Conservation (phyloP, 1,284 basidiomycete genomes). For the Heterobasidion occidentale region DNA sequence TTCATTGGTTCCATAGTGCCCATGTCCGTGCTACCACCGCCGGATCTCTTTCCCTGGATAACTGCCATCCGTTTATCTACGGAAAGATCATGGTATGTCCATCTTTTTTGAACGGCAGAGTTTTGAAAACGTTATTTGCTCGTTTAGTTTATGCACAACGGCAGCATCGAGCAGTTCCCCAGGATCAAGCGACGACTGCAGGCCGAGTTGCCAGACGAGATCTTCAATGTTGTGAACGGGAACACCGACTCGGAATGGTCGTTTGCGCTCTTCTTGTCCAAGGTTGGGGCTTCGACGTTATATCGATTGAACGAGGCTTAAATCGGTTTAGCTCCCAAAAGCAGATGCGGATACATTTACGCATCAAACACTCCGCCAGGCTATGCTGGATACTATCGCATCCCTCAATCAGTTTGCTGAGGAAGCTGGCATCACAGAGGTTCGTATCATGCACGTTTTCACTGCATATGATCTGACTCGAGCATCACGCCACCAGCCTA, state of each 20-base stretch:
- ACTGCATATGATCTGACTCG: neutral
- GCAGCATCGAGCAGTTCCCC: constrained; percentile 76
- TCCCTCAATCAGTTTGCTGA: constrained; percentile 74
- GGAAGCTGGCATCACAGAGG: constrained; percentile 66
- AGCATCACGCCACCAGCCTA: constrained; percentile 46
- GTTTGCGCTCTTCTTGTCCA: constrained; percentile 85
- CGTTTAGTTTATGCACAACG: constrained; percentile 91
- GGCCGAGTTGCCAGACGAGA: constrained; percentile 65
- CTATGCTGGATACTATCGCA: constrained; percentile 83
- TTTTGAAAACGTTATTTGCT: neutral
- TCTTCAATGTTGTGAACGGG: constrained; percentile 81
- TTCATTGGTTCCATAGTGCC: constrained; percentile 38
- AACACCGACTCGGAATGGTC: constrained; percentile 98
- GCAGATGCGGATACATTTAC: constrained; percentile 67
- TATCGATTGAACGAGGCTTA: neutral
- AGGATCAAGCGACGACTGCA: constrained; percentile 80
- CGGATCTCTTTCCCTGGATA: constrained; percentile 82
- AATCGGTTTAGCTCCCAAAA: constrained; percentile 59
- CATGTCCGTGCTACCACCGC: constrained; percentile 89
- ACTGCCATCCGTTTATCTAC: constrained; percentile 88
- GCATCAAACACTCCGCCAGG: constrained; percentile 56
- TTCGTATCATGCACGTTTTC: constrained; percentile 18
- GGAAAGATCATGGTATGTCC: constrained; percentile 77
- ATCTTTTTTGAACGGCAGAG: neutral
- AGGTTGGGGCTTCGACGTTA: constrained; percentile 35